Percentiles rank a stretch among this genome's conserved stretches.
Conservation (phyloP, 2,329 filamentous ascomycete species). For the Helminthosporium solani region DNA sequence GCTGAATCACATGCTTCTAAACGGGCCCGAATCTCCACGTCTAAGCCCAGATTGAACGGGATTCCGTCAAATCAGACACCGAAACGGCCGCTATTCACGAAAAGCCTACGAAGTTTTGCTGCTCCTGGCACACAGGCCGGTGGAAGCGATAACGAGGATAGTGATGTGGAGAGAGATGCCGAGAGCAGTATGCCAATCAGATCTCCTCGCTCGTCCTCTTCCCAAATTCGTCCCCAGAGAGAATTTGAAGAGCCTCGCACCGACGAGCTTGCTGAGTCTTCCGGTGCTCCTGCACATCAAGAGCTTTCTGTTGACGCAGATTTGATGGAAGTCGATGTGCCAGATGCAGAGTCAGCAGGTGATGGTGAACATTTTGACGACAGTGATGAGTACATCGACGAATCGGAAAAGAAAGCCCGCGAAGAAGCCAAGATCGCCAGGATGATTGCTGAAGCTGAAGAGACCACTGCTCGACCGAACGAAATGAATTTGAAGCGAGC, state of each 20-base stretch:
- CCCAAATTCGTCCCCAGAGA: slow-evolving; percentile 9
- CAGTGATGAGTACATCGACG: slow-evolving; percentile 55
- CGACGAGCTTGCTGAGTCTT: slow-evolving; percentile 18
- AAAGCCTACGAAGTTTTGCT: slow-evolving; percentile 54
- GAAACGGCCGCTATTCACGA: slow-evolving; percentile 42
- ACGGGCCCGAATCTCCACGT: slow-evolving; percentile 46
- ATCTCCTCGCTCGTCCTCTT: slow-evolving; percentile 18
- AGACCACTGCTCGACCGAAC: slow-evolving; percentile 45
- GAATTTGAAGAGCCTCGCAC: slow-evolving; percentile 17
- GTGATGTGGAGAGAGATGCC: slow-evolving; percentile 28
- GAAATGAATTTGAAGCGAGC: slow-evolving; percentile 48
- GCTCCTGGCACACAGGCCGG: slow-evolving; percentile 53
- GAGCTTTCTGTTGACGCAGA: slow-evolving; percentile 3
- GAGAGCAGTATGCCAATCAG: slow-evolving; percentile 22
- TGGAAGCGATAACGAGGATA: slow-evolving; percentile 38
- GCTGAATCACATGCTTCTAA: slow-evolving; percentile 50
- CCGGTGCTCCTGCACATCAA: slow-evolving; percentile 12
- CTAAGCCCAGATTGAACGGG: slow-evolving; percentile 36
- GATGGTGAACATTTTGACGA: slow-evolving; percentile 36
- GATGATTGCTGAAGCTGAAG: slow-evolving; percentile 51
- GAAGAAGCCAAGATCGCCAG: slow-evolving; percentile 49
- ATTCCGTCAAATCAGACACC: slow-evolving; percentile 30
- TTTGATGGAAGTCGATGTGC: slow-evolving; percentile 6
- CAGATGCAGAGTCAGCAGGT: slow-evolving; percentile 1
- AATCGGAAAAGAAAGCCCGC: slow-evolving; percentile 55